A percentile compares a stretch with the other conserved stretches of the same genome.
Conservation (phyloP, 1,139 yeast genomes). For the Torulaspora globosa region DNA sequence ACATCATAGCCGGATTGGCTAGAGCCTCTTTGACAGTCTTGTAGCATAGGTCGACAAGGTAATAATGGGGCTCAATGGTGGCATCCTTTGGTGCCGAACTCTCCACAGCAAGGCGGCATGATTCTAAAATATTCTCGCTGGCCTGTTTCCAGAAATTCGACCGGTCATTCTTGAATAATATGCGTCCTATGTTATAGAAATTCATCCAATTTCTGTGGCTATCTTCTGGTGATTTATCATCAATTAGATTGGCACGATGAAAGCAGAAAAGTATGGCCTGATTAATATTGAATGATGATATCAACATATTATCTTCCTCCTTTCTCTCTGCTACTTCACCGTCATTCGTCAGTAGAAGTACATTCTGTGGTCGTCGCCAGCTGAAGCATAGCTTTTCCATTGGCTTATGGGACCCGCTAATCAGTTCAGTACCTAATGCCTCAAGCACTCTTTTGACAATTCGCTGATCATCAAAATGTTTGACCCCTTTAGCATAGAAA, state of each 20-base stretch:
- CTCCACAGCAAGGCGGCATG: slow-evolving; percentile 45
- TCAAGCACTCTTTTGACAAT: slow-evolving; percentile 33
- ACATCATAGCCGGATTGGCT: slow-evolving; percentile 41
- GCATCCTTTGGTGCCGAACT: slow-evolving; percentile 48
- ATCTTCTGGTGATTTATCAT: slow-evolving; percentile 15
- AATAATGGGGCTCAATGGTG: slow-evolving; percentile 71
- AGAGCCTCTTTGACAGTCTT: slow-evolving; percentile 47
- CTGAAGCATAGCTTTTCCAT: slow-evolving; percentile 46
- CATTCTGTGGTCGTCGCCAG: slow-evolving; percentile 21
- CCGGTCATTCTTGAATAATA: slow-evolving; percentile 48
- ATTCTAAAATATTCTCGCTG: slow-evolving; percentile 40
- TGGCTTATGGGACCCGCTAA: slow-evolving; percentile 47
- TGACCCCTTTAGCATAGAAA: slow-evolving; percentile 4
- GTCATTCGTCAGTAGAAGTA: slow-evolving; percentile 25
- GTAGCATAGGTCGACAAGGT: slow-evolving; percentile 53
- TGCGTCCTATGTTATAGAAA: slow-evolving; percentile 56
- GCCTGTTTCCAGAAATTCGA: slow-evolving; percentile 35
- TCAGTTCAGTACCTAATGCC: slow-evolving; percentile 31
- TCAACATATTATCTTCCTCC: slow-evolving; percentile 21
- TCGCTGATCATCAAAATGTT: slow-evolving; percentile 23
- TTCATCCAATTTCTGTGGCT: slow-evolving; percentile 48
- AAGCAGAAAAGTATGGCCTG: slow-evolving; percentile 38
- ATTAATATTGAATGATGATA: slow-evolving; percentile 30
- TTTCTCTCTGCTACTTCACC: slow-evolving; percentile 33
- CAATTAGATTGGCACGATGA: slow-evolving; percentile 44